phyloP scores from a whole-genome alignment of 768 basidiomycete genomes.

The Rhizopogon salebrosus region DNA sequence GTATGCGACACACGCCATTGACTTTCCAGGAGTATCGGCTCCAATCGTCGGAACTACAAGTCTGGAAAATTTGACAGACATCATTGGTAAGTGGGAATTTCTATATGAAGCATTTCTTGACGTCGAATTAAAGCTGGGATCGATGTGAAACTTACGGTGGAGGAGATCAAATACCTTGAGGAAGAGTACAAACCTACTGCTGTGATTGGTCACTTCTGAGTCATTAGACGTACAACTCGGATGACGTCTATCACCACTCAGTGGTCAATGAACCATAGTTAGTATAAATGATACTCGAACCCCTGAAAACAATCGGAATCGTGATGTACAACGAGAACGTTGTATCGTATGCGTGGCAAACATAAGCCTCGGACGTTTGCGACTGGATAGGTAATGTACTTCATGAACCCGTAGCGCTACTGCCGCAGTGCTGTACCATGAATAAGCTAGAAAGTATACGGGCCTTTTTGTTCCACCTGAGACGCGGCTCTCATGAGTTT shows the following conservation, averaged over 20 bases:
- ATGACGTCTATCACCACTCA: not conserved
- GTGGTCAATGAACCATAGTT: not conserved
- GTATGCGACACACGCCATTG: not conserved
- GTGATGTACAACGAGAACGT: too few relatives aligned
- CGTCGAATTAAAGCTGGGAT: conserved; percentile 22
- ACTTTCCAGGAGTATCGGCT: conserved; percentile 28
- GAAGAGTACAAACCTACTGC: conserved; percentile 38
- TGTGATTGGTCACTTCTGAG: conserved; percentile 33
- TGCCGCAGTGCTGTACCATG: too few relatives aligned
- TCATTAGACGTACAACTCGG: too few relatives aligned
- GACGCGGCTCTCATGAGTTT: not conserved
- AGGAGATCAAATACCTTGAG: conserved; percentile 44
- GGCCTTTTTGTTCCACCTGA: not conserved
- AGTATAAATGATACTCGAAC: not conserved
- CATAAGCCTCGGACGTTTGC: too few relatives aligned
- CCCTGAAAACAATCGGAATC: not conserved
- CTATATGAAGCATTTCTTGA: conserved; percentile 2
- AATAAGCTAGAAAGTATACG: too few relatives aligned
- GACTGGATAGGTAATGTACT: too few relatives aligned
- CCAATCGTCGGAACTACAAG: conserved; percentile 43
- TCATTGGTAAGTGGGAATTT: conserved; percentile 26
- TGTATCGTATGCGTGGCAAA: too few relatives aligned
- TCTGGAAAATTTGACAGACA: conserved; percentile 34
- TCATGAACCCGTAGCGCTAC: too few relatives aligned
- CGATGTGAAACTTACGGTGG: conserved; percentile 39